phyloP scores from a whole-genome alignment of 2,329 filamentous ascomycete genomes.

The Biscogniauxia marginata region DNA sequence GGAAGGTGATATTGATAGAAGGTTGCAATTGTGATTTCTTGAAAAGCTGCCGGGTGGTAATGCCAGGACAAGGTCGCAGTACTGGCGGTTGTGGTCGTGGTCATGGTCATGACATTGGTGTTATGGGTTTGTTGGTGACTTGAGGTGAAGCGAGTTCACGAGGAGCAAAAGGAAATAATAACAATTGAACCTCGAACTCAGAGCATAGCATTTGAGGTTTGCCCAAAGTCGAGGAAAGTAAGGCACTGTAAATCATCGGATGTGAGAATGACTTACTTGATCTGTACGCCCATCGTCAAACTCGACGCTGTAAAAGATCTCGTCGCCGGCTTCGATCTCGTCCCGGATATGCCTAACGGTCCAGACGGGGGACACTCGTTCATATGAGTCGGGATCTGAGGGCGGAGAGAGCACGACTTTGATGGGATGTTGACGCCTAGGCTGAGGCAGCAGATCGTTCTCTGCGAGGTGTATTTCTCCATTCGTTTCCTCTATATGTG shows the following conservation, averaged over 20 bases:
- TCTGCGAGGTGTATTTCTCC: background rate
- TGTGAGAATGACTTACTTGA: slow-evolving; percentile 38
- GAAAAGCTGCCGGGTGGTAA: background rate
- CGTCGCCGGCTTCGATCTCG: slow-evolving; percentile 27
- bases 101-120: background rate
- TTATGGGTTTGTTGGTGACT: background rate
- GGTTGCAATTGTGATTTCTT: background rate
- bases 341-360: slow-evolving; percentile 38
- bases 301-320: slow-evolving; percentile 38
- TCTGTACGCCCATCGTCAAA: slow-evolving; percentile 47
- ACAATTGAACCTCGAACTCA: background rate
- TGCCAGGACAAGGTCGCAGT: background rate
- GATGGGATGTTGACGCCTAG: slow-evolving; percentile 21
- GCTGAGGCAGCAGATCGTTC: slow-evolving; percentile 1
- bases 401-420: slow-evolving; percentile 31
- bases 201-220: background rate
- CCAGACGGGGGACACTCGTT: slow-evolving; percentile 33
- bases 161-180: background rate
- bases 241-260: background rate
- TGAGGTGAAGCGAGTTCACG: background rate
- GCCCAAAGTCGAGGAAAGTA: background rate
- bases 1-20: background rate
- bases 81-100: background rate
- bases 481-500: background rate
- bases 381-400: slow-evolving; percentile 24